Evolutionary conservation across 331 rosid species (phyloP).

Genomic region (Malus hybrid): DNA sequence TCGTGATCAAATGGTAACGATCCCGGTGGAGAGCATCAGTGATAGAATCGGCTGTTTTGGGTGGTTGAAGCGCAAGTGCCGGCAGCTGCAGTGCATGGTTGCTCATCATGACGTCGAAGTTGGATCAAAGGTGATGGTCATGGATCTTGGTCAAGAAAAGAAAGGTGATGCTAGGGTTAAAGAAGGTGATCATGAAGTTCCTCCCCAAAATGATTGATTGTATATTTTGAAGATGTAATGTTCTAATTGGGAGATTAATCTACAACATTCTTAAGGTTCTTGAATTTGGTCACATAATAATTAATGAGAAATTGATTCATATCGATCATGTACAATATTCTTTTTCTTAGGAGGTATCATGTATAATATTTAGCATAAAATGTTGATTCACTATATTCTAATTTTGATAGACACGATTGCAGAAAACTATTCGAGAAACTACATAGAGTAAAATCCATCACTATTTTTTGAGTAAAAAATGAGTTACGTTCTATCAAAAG

Average conservation of each 20-base stretch:
- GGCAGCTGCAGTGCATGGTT: conserved; percentile 1
- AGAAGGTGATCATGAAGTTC: conserved; percentile 19
- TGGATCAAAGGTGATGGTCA: conserved; percentile 26
- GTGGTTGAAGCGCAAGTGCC: conserved; percentile 37
- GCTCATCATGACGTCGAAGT: conserved; percentile 25
- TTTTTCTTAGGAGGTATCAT: background rate
- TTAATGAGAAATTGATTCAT: background rate
- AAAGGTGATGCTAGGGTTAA: background rate
- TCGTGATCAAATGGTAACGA: conserved; percentile 12
- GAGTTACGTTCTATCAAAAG: no score
- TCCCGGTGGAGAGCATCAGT: conserved; percentile 35
- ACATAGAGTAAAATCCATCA: no score
- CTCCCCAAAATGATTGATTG: background rate
- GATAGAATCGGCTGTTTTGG: conserved; percentile 24
- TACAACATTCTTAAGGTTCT: background rate
- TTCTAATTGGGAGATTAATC: background rate
- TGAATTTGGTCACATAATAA: background rate
- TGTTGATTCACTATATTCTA: no score
- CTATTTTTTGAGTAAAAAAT: no score
- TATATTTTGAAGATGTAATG: background rate
- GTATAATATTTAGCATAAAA: background rate
- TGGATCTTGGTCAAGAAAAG: background rate
- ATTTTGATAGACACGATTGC: background rate
- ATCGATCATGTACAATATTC: background rate
- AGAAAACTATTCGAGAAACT: no score